A percentile compares a stretch with the other conserved stretches of the same genome.
Evolutionary conservation across 2,329 filamentous ascomycete genomes (phyloP).

Genomic region (Plectosphaerella plurivora): DNA sequence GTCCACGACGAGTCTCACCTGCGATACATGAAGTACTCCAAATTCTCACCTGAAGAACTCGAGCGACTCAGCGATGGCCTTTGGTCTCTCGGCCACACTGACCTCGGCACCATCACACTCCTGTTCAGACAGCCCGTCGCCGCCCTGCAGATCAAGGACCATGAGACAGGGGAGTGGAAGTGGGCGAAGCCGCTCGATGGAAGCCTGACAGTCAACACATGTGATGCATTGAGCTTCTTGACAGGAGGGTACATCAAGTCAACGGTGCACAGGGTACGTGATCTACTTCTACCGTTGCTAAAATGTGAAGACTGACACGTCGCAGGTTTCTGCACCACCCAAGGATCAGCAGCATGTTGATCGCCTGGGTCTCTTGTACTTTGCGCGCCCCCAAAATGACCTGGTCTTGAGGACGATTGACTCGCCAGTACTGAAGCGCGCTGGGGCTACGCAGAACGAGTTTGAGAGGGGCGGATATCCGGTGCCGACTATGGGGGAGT

Average conservation of each 20-base stretch:
- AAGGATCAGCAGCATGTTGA: conserved; percentile 38
- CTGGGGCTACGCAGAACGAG: conserved; percentile 28
- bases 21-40: conserved; percentile 58
- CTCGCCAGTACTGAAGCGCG: conserved; percentile 28
- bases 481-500: conserved; percentile 30
- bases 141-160: conserved; percentile 47
- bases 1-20: conserved; percentile 55
- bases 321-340: conserved; percentile 29
- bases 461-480: conserved; percentile 26
- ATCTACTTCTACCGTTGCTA: fast-evolving
- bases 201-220: conserved; percentile 47
- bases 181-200: conserved; percentile 44
- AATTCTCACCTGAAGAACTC: conserved; percentile 42
- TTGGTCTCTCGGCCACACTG: conserved; percentile 48
- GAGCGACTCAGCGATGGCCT: conserved; percentile 34
- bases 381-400: conserved; percentile 39
- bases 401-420: conserved; percentile 30
- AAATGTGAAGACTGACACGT: background rate
- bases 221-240: conserved; percentile 42
- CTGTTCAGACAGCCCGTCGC: conserved; percentile 56
- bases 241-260: conserved; percentile 43
- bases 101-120: conserved; percentile 51
- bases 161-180: conserved; percentile 42
- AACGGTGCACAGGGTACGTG: conserved; percentile 29
- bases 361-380: conserved; percentile 45